These are phyloP conservation scores for Arabis alpina DNA, from an alignment of 345 rosid species.

Conservation along the genomic window DNA sequence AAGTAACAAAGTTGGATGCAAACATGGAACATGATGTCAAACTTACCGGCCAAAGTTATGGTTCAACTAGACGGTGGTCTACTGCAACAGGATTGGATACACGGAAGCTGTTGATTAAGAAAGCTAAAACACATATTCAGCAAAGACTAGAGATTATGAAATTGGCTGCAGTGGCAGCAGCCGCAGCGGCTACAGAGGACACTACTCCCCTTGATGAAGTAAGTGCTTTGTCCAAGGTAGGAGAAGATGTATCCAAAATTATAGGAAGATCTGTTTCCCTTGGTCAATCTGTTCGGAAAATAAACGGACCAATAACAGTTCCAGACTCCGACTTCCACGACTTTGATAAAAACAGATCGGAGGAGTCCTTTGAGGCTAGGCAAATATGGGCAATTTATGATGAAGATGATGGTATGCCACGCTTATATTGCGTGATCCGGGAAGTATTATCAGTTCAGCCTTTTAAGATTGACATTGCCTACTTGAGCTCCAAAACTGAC, in stretches of 20 bases:
- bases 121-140: conserved; percentile 69
- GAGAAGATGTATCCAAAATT: conserved; percentile 30
- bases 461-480: conserved; percentile 82
- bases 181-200: conserved; percentile 43
- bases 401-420: conserved; percentile 99
- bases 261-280: conserved; percentile 28
- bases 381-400: conserved; percentile 98
- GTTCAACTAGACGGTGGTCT: conserved; percentile 55
- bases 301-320: conserved; percentile 60
- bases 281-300: conserved; percentile 40
- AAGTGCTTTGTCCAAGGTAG: conserved; percentile 40
- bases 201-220: conserved; percentile 36
- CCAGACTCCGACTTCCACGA: conserved; percentile 98
- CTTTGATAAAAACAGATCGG: conserved; percentile 86
- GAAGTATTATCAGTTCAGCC: conserved; percentile 82
- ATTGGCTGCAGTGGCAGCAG: conserved; percentile 55
- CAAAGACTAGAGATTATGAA: conserved; percentile 67
- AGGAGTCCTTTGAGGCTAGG: conserved; percentile 89
- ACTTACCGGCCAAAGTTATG: conserved; percentile 54
- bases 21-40: conserved; percentile 54
- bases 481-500: conserved; percentile 93
- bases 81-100: conserved; percentile 74
- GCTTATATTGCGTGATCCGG: conserved; percentile 81
- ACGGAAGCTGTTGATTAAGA: conserved; percentile 75
- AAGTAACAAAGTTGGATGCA: conserved; percentile 45